phyloP scores from a whole-genome alignment of 176 grass and related monocot genomes.

The Carex kokanica region DNA sequence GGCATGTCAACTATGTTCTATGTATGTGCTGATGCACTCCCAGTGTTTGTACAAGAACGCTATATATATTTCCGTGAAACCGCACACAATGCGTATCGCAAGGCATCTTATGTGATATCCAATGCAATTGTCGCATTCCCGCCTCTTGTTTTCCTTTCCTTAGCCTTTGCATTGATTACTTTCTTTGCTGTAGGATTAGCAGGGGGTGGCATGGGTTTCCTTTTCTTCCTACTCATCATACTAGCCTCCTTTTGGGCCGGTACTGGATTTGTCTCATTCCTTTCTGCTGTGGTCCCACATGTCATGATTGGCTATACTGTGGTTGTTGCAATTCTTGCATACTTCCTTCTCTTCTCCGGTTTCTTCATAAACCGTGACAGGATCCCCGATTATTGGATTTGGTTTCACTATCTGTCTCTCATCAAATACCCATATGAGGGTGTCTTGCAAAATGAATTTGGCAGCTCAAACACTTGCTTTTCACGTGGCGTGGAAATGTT shows the following conservation, averaged over 20 bases:
- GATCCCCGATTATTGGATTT: constrained; percentile 75
- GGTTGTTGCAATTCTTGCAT: constrained; percentile 82
- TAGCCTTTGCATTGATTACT: constrained; percentile 61
- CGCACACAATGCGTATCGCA: constrained; percentile 78
- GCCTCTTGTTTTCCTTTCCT: constrained; percentile 53
- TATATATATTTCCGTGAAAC: constrained; percentile 90
- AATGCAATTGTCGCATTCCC: constrained; percentile 62
- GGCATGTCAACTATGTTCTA: constrained; percentile 95
- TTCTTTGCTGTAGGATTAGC: constrained; percentile 82
- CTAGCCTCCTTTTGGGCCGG: constrained; percentile 73
- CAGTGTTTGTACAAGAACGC: constrained; percentile 85
- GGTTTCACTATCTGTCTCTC: constrained; percentile 87
- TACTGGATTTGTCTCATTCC: constrained; percentile 80
- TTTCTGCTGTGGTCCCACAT: constrained; percentile 74
- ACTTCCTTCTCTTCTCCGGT: constrained; percentile 82
- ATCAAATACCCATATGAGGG: constrained; percentile 90
- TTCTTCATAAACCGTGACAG: constrained; percentile 85
- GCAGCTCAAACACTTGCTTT: constrained; percentile 42
- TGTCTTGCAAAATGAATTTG: constrained; percentile 79
- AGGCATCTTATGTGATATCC: constrained; percentile 60
- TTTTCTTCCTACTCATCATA: constrained; percentile 59
- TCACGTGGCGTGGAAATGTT: constrained; percentile 61
- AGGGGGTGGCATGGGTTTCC: constrained; percentile 48
- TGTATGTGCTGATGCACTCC: constrained; percentile 81
- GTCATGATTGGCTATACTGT: constrained; percentile 86